Evolutionary conservation across 805 yeast genomes (phyloP).

Genomic region (Metschnikowia orientalis): DNA sequence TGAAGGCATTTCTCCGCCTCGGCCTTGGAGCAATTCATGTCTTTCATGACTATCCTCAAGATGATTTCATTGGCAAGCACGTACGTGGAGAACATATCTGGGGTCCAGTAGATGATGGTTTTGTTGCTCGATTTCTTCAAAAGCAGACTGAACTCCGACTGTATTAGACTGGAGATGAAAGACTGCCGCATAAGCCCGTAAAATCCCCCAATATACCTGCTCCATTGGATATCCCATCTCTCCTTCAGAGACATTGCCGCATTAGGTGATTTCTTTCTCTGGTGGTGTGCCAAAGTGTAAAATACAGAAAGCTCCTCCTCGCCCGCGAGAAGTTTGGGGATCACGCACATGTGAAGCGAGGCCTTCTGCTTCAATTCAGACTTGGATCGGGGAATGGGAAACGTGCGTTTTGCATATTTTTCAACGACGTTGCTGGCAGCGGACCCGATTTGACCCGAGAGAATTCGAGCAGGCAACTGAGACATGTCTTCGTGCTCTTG

Average conservation of each 20-base stretch:
- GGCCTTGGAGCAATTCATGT: constrained; percentile 33
- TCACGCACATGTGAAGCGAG: constrained; percentile 24
- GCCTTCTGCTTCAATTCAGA: constrained; percentile 25
- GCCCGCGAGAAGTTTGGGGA: constrained; percentile 44
- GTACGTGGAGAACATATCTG: constrained; percentile 49
- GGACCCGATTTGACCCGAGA: constrained; percentile 5
- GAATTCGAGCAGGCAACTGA: constrained; percentile 6
- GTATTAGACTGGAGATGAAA: constrained; percentile 43
- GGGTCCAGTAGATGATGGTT: constrained; percentile 59
- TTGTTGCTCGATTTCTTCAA: constrained; percentile 25
- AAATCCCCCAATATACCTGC: constrained; percentile 51
- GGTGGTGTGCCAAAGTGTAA: constrained; percentile 46
- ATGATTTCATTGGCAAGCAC: constrained; percentile 63
- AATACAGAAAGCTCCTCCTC: constrained; percentile 39
- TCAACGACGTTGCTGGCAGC: constrained; percentile 3
- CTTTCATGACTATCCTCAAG: constrained; percentile 46
- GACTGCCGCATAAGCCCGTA: constrained; percentile 57
- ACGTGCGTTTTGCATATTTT: constrained; percentile 16
- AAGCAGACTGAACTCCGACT: constrained; percentile 22
- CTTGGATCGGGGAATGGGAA: constrained; percentile 27
- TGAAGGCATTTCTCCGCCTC: constrained; percentile 46
- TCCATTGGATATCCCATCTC: constrained; percentile 43
- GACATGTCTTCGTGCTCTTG: constrained; percentile 1
- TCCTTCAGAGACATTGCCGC: constrained; percentile 45
- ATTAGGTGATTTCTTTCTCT: constrained; percentile 34